Percentiles rank a stretch among this genome's conserved stretches.
These are phyloP conservation scores for Chondrus crispus DNA, from an alignment of 23 red algal genomes.

Conservation along the genomic window DNA sequence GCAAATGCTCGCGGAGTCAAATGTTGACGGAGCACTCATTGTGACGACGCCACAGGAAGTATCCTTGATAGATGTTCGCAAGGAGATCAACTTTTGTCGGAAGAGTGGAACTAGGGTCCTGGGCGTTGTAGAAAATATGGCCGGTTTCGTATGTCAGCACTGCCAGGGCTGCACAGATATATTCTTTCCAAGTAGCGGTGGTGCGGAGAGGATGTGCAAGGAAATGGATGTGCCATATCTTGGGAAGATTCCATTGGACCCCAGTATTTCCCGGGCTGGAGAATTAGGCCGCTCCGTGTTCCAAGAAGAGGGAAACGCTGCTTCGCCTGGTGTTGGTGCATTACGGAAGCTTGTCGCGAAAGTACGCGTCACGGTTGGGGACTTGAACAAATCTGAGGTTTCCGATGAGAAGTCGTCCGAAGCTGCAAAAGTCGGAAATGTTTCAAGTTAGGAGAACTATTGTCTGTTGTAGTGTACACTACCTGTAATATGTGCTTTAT, in stretches of 20 bases:
- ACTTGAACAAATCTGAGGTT: too few species aligned
- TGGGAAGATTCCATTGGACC: slow-evolving; percentile 91
- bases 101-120: slow-evolving; percentile 71
- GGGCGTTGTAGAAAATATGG: slow-evolving; percentile 99
- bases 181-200: slow-evolving; percentile 81
- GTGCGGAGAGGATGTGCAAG: slow-evolving; percentile 73
- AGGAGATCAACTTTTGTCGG: slow-evolving; percentile 89
- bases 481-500: too few species aligned
- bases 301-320: not conserved
- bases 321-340: slow-evolving; percentile 31
- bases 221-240: slow-evolving; percentile 66
- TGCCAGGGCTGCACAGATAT: slow-evolving; percentile 83
- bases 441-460: too few species aligned
- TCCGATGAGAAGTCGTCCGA: too few species aligned
- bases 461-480: too few species aligned
- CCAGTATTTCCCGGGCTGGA: slow-evolving; percentile 52
- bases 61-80: slow-evolving; percentile 87
- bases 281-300: slow-evolving; percentile 71
- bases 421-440: too few species aligned
- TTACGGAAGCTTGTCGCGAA: slow-evolving; percentile 29
- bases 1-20: slow-evolving; percentile 64
- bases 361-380: slow-evolving; percentile 24
- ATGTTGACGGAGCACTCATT: slow-evolving; percentile 78
- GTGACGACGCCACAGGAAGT: slow-evolving; percentile 98
- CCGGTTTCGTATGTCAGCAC: slow-evolving; percentile 81